Evolutionary conservation across 2,329 filamentous ascomycete genomes (phyloP), one percentile per base, ranked within the genome.

Genomic region (Microdochium nivale): DNA sequence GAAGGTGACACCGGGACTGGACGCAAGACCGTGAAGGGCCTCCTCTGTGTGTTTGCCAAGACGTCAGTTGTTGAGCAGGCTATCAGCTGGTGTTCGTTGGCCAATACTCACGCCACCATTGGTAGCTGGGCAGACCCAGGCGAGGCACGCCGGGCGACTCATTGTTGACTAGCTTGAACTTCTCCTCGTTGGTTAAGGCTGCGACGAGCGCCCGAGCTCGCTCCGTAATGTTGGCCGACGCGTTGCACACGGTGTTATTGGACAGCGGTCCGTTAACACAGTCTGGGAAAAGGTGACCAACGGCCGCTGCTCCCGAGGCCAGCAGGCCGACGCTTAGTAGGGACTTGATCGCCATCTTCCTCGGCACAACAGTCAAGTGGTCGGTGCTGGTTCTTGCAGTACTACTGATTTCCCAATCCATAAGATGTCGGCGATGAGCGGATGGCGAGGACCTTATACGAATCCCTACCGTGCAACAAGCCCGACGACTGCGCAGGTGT

Each of bases 1-100:
- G 50, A 63, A 64, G 16, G n/a, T 54, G 10, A 64, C 61, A 1
- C 80, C 81, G 0, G 77, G 77, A 13, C 72, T 74, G 8, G 59
- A 61, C 3, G 78, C 81, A 0, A 86, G 70, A 1, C 83, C 83
- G 58, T 86, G 83, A 0, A 86, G 72, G 2, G 77, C 81, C 64
- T 83, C 79, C 49, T 73, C 75, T 62, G 23, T 37, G 13, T 9
- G 69, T n/a, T n/a, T n/a, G n/a, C n/a, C n/a, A n/a, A n/a, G n/a
- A n/a, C n/a, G n/a, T n/a, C n/a, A n/a, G n/a, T n/a, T n/a, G n/a
- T n/a, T n/a, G n/a, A n/a, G n/a, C n/a, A n/a, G n/a, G n/a, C n/a
- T n/a, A n/a, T n/a, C n/a, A n/a, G n/a, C n/a, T n/a, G n/a, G n/a
- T n/a, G n/a, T 7, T 44, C 40, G n/a, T 44, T 44, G n/a, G 49